Conservation (phyloP, 345 rosid genomes). For the Eucalyptus globulus region DNA sequence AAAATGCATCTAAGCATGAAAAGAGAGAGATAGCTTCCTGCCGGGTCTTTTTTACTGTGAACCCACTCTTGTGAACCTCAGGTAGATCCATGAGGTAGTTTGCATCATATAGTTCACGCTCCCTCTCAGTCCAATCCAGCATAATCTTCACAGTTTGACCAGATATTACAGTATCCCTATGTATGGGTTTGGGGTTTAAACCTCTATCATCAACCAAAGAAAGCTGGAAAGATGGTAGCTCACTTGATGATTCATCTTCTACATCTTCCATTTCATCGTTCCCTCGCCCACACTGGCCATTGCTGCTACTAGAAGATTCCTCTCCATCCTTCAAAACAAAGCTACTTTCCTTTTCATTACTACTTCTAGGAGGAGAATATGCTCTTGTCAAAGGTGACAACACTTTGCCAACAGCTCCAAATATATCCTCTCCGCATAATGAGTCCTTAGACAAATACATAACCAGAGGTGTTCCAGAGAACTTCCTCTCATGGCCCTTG, state of each 20-base stretch:
- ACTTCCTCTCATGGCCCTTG: constrained; percentile 28
- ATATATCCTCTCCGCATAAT: constrained; percentile 53
- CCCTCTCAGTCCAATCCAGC: constrained; percentile 66
- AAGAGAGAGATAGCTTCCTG: constrained; percentile 75
- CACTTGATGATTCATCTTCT: constrained; percentile 19
- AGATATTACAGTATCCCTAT: constrained; percentile 28
- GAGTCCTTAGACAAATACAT: constrained; percentile 38
- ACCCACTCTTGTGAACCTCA: constrained; percentile 50
- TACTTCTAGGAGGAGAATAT: constrained; percentile 19
- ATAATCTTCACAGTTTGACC: constrained; percentile 30
- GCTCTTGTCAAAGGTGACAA: constrained; percentile 56
- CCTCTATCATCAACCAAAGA: constrained; percentile 22
- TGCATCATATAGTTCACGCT: constrained; percentile 50
- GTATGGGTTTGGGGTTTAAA: constrained; percentile 24
- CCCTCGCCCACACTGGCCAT: constrained; percentile 4
- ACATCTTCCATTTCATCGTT: constrained; percentile 13
- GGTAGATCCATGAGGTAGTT: constrained; percentile 74
- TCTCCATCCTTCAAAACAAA: constrained; percentile 23
- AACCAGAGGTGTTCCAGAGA: constrained; percentile 69
- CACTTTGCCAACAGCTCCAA: constrained; percentile 26
- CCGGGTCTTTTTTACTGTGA: constrained; percentile 57
- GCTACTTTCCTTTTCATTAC: constrained; percentile 38
- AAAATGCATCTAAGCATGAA: constrained; percentile 91
- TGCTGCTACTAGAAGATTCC: constrained; percentile 26
- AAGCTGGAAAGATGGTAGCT: constrained; percentile 29